Conservation (phyloP, 257 asterid species). For the Scutellaria barbata region DNA sequence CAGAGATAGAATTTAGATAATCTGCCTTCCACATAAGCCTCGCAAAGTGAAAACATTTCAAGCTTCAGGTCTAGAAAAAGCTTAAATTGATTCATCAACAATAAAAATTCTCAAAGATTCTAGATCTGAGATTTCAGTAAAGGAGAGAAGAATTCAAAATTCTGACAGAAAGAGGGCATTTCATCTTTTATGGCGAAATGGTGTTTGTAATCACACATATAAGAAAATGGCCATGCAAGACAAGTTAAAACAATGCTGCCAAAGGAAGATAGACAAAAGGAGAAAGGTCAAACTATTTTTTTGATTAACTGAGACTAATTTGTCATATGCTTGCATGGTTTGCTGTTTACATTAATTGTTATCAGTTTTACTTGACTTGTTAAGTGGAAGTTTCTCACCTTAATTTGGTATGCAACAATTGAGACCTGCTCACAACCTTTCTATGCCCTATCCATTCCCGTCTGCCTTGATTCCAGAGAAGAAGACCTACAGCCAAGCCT, state of each 20-base stretch:
- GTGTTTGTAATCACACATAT: not conserved
- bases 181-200: not conserved
- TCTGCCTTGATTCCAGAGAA: constrained; percentile 73
- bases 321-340: not conserved
- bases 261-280: not conserved
- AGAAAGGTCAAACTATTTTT: not conserved
- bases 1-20: not conserved
- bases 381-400: constrained; percentile 46
- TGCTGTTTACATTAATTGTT: not conserved
- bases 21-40: not conserved
- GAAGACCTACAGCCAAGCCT: constrained; percentile 55
- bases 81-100: not conserved
- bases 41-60: not conserved
- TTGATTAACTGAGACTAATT: not conserved
- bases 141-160: constrained; percentile 1
- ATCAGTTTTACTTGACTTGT: not conserved
- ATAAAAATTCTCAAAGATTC: not conserved
- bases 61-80: not conserved
- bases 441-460: constrained; percentile 67
- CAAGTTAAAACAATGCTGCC: not conserved
- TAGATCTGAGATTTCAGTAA: constrained; percentile 5
- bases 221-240: not conserved
- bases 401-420: constrained; percentile 48
- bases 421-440: constrained; percentile 39
- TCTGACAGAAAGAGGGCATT: not conserved